These are phyloP conservation scores for Saccharomyces hybrid DNA, from an alignment of 1,139 yeast species.

Conservation along the genomic window DNA sequence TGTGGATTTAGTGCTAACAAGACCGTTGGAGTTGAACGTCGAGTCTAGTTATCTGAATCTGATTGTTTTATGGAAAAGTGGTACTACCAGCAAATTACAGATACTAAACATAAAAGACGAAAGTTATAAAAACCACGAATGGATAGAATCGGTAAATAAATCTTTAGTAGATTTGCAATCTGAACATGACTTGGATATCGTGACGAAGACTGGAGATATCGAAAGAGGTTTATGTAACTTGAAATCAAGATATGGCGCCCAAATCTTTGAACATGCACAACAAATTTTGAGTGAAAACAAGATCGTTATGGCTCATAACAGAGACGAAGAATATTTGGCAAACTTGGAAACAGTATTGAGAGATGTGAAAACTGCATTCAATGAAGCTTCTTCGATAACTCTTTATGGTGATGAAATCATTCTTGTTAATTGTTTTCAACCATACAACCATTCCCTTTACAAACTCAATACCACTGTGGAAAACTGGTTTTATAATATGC, in stretches of 20 bases:
- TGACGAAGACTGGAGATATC: slow-evolving; percentile 14
- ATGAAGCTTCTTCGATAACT: slow-evolving; percentile 45
- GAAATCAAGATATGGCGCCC: slow-evolving; percentile 21
- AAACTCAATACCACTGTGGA: slow-evolving; percentile 24
- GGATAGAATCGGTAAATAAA: slow-evolving; percentile 29
- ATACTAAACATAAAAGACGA: slow-evolving; percentile 30
- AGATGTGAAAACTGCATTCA: slow-evolving; percentile 52
- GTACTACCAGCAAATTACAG: slow-evolving; percentile 45
- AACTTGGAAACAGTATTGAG: slow-evolving; percentile 33
- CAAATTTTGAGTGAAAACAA: slow-evolving; percentile 22
- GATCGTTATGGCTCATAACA: slow-evolving; percentile 13
- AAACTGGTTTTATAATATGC: slow-evolving; percentile 21
- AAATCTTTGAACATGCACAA: slow-evolving; percentile 22
- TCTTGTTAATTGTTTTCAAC: slow-evolving; percentile 23
- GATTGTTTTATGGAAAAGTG: slow-evolving; percentile 56
- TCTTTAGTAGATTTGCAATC: slow-evolving; percentile 22
- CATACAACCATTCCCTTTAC: slow-evolving; percentile 25
- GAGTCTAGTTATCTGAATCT: slow-evolving; percentile 22
- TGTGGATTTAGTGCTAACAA: slow-evolving; percentile 31
- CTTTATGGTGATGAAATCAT: slow-evolving; percentile 25
- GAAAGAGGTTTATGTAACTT: slow-evolving; percentile 18
- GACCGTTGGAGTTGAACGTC: slow-evolving; percentile 24
- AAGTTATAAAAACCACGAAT: slow-evolving; percentile 16
- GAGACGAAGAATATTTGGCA: slow-evolving; percentile 20
- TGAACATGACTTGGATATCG: slow-evolving; percentile 14